Evolutionary conservation across 1,139 yeast species (phyloP).

Genomic region (Zygoascus hellenicus): DNA sequence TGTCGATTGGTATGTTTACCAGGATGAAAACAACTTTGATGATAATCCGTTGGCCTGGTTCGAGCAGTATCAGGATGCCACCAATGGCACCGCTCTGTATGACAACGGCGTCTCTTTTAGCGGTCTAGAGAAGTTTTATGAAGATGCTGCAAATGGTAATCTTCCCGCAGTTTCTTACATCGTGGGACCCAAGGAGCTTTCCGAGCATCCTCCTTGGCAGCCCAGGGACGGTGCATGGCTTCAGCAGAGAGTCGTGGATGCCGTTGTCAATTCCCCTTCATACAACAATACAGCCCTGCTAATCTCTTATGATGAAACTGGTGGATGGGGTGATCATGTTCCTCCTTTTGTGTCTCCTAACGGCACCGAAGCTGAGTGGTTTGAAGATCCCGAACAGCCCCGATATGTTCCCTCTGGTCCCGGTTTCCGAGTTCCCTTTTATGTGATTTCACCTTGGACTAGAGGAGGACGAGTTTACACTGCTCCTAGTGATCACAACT

Average conservation of each 20-base stretch:
- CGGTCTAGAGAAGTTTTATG: slow-evolving; percentile 23
- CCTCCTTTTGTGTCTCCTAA: slow-evolving; percentile 21
- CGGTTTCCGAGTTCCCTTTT: slow-evolving; percentile 26
- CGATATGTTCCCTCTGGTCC: slow-evolving; percentile 25
- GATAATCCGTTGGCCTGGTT: slow-evolving; percentile 27
- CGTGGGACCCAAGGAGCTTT: slow-evolving; percentile 24
- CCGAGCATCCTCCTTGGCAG: slow-evolving; percentile 25
- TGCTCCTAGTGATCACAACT: slow-evolving; percentile 27
- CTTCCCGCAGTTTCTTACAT: slow-evolving; percentile 27
- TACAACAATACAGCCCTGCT: slow-evolving; percentile 25
- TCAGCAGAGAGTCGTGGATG: slow-evolving; percentile 23
- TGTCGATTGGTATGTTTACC: slow-evolving; percentile 26
- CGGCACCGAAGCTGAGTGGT: slow-evolving; percentile 27
- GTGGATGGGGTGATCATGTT: slow-evolving; percentile 30
- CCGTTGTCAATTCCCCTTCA: slow-evolving; percentile 21
- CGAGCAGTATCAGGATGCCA: slow-evolving; percentile 19
- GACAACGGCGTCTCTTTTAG: slow-evolving; percentile 22
- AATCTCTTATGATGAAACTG: slow-evolving; percentile 27
- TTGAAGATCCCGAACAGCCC: slow-evolving; percentile 17
- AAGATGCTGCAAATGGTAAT: slow-evolving; percentile 22
- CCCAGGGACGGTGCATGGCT: slow-evolving; percentile 28
- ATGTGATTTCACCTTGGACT: slow-evolving; percentile 25
- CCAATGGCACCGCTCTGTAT: slow-evolving; percentile 17
- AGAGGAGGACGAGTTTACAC: slow-evolving; percentile 27
- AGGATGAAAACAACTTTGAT: slow-evolving; percentile 25